Base-by-base conservation (phyloP, 2,329 filamentous ascomycete species). In the Aureobasidium zeae region DNA sequence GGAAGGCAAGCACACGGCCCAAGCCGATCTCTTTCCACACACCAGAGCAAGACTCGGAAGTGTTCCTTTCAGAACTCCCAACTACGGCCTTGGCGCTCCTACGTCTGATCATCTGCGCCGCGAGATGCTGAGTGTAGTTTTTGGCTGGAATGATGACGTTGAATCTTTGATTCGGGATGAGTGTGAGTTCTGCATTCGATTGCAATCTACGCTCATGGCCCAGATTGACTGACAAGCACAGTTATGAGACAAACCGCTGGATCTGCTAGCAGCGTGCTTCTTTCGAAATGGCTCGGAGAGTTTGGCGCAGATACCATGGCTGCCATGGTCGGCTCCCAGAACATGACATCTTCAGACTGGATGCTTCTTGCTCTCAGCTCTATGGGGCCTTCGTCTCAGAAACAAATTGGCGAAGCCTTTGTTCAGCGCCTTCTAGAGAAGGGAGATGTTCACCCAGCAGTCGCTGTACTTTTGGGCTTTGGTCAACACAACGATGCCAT, bases 271-370 rank as follows among this genome's bases (percentile, higher is more conserved):
- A 79, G 83, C 10, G 84, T 96, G 39, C 72, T 96, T 28, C 73
- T 98, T 4, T 75, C 86, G 1, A 94, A 93, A 62, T 98, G 91
- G 91, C 74, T 98, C 0, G 87, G 88, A 11, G 84, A 94, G 49
- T 77, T 86, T 26, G 80, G 86, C 47, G 74, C 81, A 0, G 86
- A 94, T 55, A 74, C 86, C 29, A 84, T 94, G 75, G 74, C 79
- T 9, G 78, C 84, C 2, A 84, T 81, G 68, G 66, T 79, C 26
- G 68, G 78, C 31, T 83, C 86, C 0, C 79, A 89, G 52, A 82
- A 85, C n/a, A 88, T 91, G 74, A 89, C 86, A 8, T 86, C 84
- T 2, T 85, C 86, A 0, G 91, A 96, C 63, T 98, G 91, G 91
- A 95, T 98, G 86, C 67, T 96, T 47, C 69, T 98, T 25, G 89